Evolutionary conservation across 2,329 filamentous ascomycete genomes (phyloP), one percentile per base, ranked within the genome.

Genomic region (Plenodomus tracheiphilus): DNA sequence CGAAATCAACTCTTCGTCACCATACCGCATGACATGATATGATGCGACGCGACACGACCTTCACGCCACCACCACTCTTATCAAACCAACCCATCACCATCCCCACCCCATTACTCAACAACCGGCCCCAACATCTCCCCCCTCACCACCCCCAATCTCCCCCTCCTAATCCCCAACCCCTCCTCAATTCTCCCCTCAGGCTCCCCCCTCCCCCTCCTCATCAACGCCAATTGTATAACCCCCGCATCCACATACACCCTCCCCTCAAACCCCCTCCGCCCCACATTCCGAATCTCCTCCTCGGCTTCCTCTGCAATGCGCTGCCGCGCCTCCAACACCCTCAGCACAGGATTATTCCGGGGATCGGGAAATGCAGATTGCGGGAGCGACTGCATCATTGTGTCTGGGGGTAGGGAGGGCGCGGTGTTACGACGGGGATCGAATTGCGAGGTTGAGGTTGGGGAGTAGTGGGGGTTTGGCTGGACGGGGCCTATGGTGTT

Each of bases 401-500:
- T 45, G 32, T 69, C 67, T 2, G 62, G 62, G 2, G 51, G 61
- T 28, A 57, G 60, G 46, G 35, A 65, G 34, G 43, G 57, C 40
- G 63, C 56, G 5, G 56, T 63, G 59, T 54, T 61, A 49, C 61
- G 61, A 22, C 53, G 64, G 30, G 70, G 66, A 52, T 68, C 71
- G 54, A 66, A 68, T 38, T 69, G 53, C 58, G 81, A 82, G 19
- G 77, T 77, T 38, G 82, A 84, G 35, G 79, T 77, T 28, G 77
- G 73, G 10, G 81, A 84, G 53, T 79, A 74, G 20, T 81, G 82
- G 2, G 81, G 81, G 50, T 79, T 79, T 22, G 81, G 81, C 45
- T 78, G 79, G 7, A 85, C 83, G 46, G 81, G 78, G 47, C 83
- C 84, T 49, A 86, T 74, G 39, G 73, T 75, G 61, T 85, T 88